Conservation (phyloP, 1,284 basidiomycete genomes). For the Ceratobasidium theobromae region DNA sequence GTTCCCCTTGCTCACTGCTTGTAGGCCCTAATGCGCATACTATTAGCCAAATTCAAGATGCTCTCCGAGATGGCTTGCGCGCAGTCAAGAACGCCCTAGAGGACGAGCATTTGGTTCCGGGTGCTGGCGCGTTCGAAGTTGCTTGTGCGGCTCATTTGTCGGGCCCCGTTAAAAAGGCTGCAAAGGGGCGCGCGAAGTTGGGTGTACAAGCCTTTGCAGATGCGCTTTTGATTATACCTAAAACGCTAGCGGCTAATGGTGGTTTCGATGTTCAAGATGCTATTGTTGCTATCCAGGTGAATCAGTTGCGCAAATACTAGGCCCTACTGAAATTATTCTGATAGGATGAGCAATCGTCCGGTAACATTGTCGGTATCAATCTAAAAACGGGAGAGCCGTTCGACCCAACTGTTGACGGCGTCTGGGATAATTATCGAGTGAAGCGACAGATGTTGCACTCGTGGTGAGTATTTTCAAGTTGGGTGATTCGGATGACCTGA, state of each 20-base stretch:
- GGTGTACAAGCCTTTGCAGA: slow-evolving; percentile 98
- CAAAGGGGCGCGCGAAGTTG: slow-evolving; percentile 96
- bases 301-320: slow-evolving; percentile 35
- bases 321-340: background rate
- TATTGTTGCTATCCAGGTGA: slow-evolving; percentile 84
- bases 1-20: background rate
- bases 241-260: slow-evolving; percentile 94
- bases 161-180: slow-evolving; percentile 77
- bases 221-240: slow-evolving; percentile 91
- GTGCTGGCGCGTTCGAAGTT: slow-evolving; percentile 96
- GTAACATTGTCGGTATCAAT: slow-evolving; percentile 88
- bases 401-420: slow-evolving; percentile 91
- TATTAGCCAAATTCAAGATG: slow-evolving; percentile 95
- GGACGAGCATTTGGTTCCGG: slow-evolving; percentile 85
- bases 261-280: slow-evolving; percentile 98
- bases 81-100: slow-evolving; percentile 98
- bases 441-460: slow-evolving; percentile 99
- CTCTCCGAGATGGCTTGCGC: slow-evolving; percentile 92
- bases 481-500: background rate
- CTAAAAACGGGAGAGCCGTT: slow-evolving; percentile 94
- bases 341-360: slow-evolving; percentile 90
- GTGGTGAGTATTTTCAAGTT: slow-evolving; percentile 57
- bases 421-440: slow-evolving; percentile 99
- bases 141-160: slow-evolving; percentile 84
- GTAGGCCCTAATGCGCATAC: slow-evolving; percentile 93